Evolutionary conservation across 768 basidiomycete genomes (phyloP), one percentile per base, ranked within the genome.

Genomic region (Boletus insuetus): DNA sequence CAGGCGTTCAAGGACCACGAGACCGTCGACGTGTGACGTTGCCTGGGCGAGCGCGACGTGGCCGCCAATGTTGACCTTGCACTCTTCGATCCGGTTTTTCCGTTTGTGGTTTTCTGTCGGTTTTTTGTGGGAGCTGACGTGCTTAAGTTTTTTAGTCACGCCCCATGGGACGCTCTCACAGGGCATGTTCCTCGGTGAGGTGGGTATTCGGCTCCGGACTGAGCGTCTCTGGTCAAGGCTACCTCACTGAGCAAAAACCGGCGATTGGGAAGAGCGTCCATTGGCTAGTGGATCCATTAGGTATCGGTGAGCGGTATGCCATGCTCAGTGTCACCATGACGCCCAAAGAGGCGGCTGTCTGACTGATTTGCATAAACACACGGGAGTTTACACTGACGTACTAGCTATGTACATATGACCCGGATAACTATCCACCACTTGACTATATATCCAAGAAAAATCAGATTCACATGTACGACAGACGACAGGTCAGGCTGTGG

Each of bases 221-320:
- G 77, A 83, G 0, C 76, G 75, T 5, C 79, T 98, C 24, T n/a
- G n/a, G 73, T 82, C n/a, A 71, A 77, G 11, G 69, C 75, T 0
- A 84, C 86, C 0, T 39, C 67, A 73, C 75, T 3, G 73, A 79
- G 2, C 83, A 84, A 43, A 74, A 84, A 19, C 73, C 68, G 3
- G 79, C 78, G 6, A 86, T 95, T 44, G 73, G 73, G 20, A 73
- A 77, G 24, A 86, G 84, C 0, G 89, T 85, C 22, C 69, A 78
- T 53, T 72, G 94, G 56, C 74, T 98, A 17, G 81, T 93, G 17
- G 90, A 97, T 68, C 77, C 77, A 2, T 73, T 74, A 12, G 84
- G 92, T 19, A 98, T 98, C 95, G 96, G 97, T 0, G 76, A 69
- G 38, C 82, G 96, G 74, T 98, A 98, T 66, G 79, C 86, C 69